Conservation (phyloP, 805 yeast genomes). For the Sugiyamaella lignohabitans region DNA sequence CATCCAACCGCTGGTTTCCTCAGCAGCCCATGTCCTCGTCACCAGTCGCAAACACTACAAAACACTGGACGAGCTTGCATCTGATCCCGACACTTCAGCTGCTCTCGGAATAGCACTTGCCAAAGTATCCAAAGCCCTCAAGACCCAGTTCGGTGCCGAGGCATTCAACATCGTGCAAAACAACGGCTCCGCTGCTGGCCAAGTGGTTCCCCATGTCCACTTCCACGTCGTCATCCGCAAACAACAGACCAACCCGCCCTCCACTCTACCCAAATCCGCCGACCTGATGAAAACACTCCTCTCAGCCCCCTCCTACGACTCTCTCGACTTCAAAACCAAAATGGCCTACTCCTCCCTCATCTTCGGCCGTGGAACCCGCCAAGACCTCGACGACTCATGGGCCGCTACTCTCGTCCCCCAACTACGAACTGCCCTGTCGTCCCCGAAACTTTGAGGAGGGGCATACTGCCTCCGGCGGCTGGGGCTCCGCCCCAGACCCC, state of each 20-base stretch:
- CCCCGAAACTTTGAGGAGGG: not conserved
- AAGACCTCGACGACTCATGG: constrained; percentile 27
- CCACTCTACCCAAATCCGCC: not conserved
- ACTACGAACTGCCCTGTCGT: constrained; percentile 2
- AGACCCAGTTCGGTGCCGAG: constrained; percentile 18
- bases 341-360: constrained; percentile 24
- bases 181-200: constrained; percentile 87
- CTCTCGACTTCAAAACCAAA: constrained; percentile 12
- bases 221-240: constrained; percentile 78
- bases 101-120: constrained; percentile 28
- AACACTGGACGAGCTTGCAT: constrained; percentile 25
- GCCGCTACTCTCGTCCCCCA: constrained; percentile 5
- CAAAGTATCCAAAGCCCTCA: constrained; percentile 23
- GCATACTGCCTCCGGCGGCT: not conserved
- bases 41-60: constrained; percentile 30
- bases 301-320: not conserved
- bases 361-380: constrained; percentile 30
- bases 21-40: constrained; percentile 32
- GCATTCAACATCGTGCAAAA: constrained; percentile 35
- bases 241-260: constrained; percentile 1
- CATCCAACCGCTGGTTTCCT: constrained; percentile 33
- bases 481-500: not conserved
- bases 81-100: constrained; percentile 17
- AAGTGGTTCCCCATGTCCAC: constrained; percentile 88
- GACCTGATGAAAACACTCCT: not conserved